Evolutionary conservation across 2,329 filamentous ascomycete species (phyloP).

Genomic region (Onygenales sp.): DNA sequence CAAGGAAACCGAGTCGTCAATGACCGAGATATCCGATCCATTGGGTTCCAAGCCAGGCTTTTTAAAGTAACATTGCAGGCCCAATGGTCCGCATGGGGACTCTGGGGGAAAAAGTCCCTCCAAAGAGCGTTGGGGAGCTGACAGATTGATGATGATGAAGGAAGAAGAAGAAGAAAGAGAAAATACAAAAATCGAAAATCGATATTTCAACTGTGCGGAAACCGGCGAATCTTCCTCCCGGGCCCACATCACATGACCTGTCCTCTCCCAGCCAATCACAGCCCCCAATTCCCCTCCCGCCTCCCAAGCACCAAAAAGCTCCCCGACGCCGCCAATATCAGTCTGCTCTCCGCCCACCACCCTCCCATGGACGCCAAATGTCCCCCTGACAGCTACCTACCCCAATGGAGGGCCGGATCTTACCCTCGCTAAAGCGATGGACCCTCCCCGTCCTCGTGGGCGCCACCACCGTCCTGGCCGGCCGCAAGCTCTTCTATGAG

Average conservation of each 20-base stretch:
- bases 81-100: not conserved
- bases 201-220: not conserved
- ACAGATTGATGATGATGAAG: not conserved
- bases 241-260: not conserved
- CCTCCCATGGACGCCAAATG: slow-evolving; percentile 9
- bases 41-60: not conserved
- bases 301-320: not conserved
- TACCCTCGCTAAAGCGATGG: not conserved
- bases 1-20: not conserved
- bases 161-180: not conserved
- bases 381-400: not conserved
- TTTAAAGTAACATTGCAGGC: not conserved
- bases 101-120: not conserved
- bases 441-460: slow-evolving; percentile 22
- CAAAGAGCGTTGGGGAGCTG: not conserved
- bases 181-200: not conserved
- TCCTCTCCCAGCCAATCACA: not conserved
- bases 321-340: not conserved
- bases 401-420: not conserved
- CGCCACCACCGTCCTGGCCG: slow-evolving; percentile 25
- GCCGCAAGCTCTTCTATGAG: slow-evolving; percentile 32
- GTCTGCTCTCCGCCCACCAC: not conserved
- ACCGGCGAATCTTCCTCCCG: not conserved
- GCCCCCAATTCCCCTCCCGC: not conserved
- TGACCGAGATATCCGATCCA: not conserved